These are phyloP conservation scores for Tylopilus orsonianus DNA, from an alignment of 1,284 basidiomycete genomes.

Conservation along the genomic window DNA sequence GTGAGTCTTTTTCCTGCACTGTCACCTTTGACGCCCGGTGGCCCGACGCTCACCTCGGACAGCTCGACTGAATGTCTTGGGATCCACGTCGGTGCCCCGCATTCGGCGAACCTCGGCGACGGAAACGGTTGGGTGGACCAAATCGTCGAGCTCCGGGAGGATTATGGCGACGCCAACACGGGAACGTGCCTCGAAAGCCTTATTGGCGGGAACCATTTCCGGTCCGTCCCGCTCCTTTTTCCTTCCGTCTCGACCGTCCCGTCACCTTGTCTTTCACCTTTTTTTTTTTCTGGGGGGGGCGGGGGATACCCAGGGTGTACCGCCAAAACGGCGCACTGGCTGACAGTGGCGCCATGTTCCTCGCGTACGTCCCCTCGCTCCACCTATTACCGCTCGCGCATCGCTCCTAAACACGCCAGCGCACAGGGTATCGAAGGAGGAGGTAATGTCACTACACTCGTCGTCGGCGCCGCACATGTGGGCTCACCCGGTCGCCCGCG, in stretches of 20 bases:
- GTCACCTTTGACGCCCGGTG: too few relatives aligned
- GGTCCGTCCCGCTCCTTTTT: constrained; percentile 34
- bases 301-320: constrained; percentile 44
- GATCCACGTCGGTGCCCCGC: constrained; percentile 55
- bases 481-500: too few relatives aligned
- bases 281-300: too few relatives aligned
- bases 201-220: constrained; percentile 67
- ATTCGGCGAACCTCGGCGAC: constrained; percentile 63
- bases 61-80: constrained; percentile 66
- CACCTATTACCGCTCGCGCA: too few relatives aligned
- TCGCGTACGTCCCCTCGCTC: constrained; percentile 48
- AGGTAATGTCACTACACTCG: too few relatives aligned
- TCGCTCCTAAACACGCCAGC: too few relatives aligned
- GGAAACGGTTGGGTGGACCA: constrained; percentile 51
- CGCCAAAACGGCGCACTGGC: constrained; percentile 56
- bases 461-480: too few relatives aligned
- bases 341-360: constrained; percentile 58
- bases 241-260: too few relatives aligned
- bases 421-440: constrained; percentile 59
- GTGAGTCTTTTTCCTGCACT: constrained; percentile 33
- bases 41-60: too few relatives aligned
- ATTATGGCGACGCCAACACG: constrained; percentile 44
- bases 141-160: constrained; percentile 56
- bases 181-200: constrained; percentile 64
- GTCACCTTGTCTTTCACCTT: too few relatives aligned